Percentiles rank a stretch among this genome's conserved stretches.
These are phyloP conservation scores for Fragaria nilgerrensis DNA, from an alignment of 306 rosid genomes.

Conservation along the genomic window DNA sequence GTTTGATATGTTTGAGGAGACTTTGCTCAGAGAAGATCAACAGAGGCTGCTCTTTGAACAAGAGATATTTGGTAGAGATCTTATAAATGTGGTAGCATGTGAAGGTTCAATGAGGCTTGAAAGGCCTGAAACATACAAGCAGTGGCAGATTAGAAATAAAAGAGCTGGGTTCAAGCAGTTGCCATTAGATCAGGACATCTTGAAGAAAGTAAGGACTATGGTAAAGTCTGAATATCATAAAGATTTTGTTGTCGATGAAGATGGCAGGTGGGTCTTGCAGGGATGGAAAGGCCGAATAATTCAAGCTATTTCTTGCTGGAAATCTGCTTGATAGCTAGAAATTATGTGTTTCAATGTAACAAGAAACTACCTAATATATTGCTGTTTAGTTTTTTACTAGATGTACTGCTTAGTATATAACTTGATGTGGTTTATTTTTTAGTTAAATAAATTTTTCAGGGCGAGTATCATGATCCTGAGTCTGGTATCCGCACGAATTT, in stretches of 20 bases:
- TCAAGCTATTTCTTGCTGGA: constrained; percentile 71
- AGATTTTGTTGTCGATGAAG: constrained; percentile 63
- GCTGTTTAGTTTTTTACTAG: neutral
- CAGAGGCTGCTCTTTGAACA: constrained; percentile 57
- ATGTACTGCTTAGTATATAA: neutral
- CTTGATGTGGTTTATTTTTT: neutral
- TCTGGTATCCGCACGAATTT: neutral
- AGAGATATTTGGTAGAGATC: constrained; percentile 58
- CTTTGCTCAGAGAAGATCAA: constrained; percentile 47
- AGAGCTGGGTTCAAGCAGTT: constrained; percentile 80
- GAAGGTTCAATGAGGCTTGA: constrained; percentile 77
- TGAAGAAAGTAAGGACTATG: constrained; percentile 39
- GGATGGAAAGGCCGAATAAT: constrained; percentile 87
- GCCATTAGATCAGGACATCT: constrained; percentile 39
- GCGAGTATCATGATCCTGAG: neutral
- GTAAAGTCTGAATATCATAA: constrained; percentile 62
- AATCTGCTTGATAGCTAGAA: constrained; percentile 39
- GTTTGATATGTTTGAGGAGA: constrained; percentile 81
- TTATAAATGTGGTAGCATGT: constrained; percentile 78
- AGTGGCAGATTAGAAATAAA: constrained; percentile 70
- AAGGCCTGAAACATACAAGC: constrained; percentile 86
- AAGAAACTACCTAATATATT: neutral
- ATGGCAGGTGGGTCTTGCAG: constrained; percentile 74
- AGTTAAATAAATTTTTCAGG: neutral
- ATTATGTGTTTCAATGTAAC: neutral